Evolutionary conservation across 441 rosid genomes (phyloP).

Genomic region (Breynia disticha): DNA sequence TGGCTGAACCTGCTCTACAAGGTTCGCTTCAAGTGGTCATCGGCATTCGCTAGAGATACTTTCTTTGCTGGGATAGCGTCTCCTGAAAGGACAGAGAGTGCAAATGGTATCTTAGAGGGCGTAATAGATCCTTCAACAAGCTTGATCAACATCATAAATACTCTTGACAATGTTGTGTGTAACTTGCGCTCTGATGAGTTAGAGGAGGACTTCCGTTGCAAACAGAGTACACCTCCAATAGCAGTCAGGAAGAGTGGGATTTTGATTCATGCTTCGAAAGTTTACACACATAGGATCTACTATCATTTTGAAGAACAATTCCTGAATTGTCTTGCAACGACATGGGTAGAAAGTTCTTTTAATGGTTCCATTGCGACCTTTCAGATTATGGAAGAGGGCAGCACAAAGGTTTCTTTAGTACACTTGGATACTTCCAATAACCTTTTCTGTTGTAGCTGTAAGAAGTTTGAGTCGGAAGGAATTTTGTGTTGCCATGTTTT

Average conservation of each 20-base stretch:
- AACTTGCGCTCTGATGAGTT: background rate
- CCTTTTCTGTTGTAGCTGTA: slow-evolving; percentile 4
- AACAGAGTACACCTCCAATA: background rate
- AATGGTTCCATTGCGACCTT: background rate
- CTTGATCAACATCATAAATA: background rate
- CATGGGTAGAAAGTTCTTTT: slow-evolving; percentile 4
- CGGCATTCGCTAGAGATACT: background rate
- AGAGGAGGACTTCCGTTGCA: background rate
- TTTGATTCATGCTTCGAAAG: slow-evolving; percentile 2
- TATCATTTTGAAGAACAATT: background rate
- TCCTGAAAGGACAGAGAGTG: background rate
- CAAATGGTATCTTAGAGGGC: background rate
- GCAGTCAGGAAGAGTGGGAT: slow-evolving; percentile 1
- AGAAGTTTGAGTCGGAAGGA: slow-evolving; percentile 7
- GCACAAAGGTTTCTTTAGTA: background rate
- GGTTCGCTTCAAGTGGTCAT: background rate
- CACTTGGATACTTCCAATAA: background rate
- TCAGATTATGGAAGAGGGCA: background rate
- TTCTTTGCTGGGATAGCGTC: background rate
- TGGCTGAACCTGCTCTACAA: background rate
- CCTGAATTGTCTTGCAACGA: slow-evolving; percentile 1
- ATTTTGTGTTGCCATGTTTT: slow-evolving; percentile 10
- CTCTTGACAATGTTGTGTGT: background rate
- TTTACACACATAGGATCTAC: background rate
- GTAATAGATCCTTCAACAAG: background rate